Evolutionary conservation across 345 rosid species (phyloP), one percentile per base, ranked within the genome.

Genomic region (Murraya paniculata): DNA sequence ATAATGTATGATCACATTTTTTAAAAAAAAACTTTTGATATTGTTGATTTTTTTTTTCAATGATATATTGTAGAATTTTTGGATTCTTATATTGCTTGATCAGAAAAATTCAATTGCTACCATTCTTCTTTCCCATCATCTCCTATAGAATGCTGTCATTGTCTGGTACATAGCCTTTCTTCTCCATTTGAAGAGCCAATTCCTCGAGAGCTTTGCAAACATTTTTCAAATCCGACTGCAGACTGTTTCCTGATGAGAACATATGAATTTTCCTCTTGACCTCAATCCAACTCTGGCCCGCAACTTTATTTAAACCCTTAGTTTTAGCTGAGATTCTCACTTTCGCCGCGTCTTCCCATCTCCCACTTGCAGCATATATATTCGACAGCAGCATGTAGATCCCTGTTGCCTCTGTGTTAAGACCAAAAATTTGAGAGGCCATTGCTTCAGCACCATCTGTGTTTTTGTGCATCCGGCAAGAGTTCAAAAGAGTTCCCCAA

Each of bases 201-300:
- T 81, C 88, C 83, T 80, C 64, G 6, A 86, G 84, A 66, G 84
- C 71, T 48, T 30, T 55, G 50, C 22, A 73, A 21, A 82, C 64
- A 53, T 81, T 64, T 27, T 81, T 81, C 65, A 77, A 73, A 60
- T 71, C 83, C 64, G 13, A 68, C 57, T 80, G 79, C 80, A 73
- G 14, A 66, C 59, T 72, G 50, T 80, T 77, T 25, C 87, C 92
- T 36, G 94, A 88, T 9, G 87, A 79, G 83, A 92, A 94, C 60
- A 77, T 78, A 73, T 79, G 81, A 33, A 88, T 76, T 73, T 86
- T 85, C 77, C 82, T 85, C 68, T 88, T 89, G 66, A 91, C 75
- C 76, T 83, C 89, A 68, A 93, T 90, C 88, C 89, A 90, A 82
- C 96, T 88, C 88, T 84, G 85, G 16, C 98, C 98, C 19, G 88